phyloP scores from a whole-genome alignment of 2,329 filamentous ascomycete species.

The Ophiostoma piceae region DNA sequence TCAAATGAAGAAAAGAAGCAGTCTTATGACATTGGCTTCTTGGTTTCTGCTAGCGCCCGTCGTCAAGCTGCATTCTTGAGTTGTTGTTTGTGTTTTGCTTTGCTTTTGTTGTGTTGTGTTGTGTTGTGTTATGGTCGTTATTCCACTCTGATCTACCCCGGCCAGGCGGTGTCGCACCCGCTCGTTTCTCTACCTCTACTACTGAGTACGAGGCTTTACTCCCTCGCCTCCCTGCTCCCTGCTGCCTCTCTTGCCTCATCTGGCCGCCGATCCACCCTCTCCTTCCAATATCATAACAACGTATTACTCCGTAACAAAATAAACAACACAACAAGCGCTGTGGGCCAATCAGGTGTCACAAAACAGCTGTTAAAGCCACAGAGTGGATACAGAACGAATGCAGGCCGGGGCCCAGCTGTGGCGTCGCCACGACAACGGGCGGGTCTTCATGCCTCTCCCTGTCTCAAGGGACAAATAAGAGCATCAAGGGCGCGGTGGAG shows the following conservation, averaged over 20 bases:
- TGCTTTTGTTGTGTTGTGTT: slow-evolving; percentile 13
- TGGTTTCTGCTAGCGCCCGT: slow-evolving; percentile 9
- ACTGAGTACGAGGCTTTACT: no score
- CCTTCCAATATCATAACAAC: slow-evolving; percentile 8
- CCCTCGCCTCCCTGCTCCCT: background rate
- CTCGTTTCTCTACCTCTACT: no score
- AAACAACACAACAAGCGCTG: slow-evolving; percentile 23
- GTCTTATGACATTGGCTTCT: slow-evolving; percentile 3
- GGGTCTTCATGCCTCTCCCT: slow-evolving; percentile 2
- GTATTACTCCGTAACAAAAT: slow-evolving; percentile 18
- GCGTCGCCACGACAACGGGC: slow-evolving; percentile 26
- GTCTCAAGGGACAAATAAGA: slow-evolving; percentile 4
- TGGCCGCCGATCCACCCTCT: slow-evolving; percentile 15
- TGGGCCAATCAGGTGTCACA: slow-evolving; percentile 24
- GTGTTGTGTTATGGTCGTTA: slow-evolving; percentile 15
- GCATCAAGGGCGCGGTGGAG: background rate
- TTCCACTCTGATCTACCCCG: slow-evolving; percentile 5
- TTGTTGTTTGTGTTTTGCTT: slow-evolving; percentile 12
- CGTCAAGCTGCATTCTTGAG: slow-evolving; percentile 22
- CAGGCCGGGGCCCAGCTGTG: slow-evolving; percentile 4
- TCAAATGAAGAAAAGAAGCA: background rate
- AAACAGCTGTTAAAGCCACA: slow-evolving; percentile 22
- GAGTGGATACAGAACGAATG: slow-evolving; percentile 16
- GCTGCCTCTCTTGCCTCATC: background rate
- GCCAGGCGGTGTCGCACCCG: slow-evolving; percentile 19